These are phyloP conservation scores for Cryoendolithus antarcticus DNA, from an alignment of 2,329 filamentous ascomycete species.

Conservation along the genomic window DNA sequence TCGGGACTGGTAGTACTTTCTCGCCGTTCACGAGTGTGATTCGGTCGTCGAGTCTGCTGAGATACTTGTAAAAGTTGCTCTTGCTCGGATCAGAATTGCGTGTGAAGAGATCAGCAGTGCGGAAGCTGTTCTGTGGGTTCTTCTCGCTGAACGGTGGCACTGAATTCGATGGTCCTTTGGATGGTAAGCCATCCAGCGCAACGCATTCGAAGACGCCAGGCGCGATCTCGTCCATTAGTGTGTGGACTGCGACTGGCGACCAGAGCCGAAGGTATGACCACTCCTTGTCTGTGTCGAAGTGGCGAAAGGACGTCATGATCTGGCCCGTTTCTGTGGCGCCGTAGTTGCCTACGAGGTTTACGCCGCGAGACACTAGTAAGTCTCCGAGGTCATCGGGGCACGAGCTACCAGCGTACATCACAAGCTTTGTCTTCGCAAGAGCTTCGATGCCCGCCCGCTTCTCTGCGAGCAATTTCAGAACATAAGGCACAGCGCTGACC, in stretches of 20 bases:
- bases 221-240: slow-evolving; percentile 24
- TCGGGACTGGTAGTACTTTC: slow-evolving; percentile 36
- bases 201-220: slow-evolving; percentile 31
- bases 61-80: slow-evolving; percentile 34
- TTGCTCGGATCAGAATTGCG: slow-evolving; percentile 28
- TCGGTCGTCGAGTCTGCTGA: slow-evolving; percentile 35
- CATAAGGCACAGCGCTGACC: slow-evolving; percentile 48
- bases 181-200: slow-evolving; percentile 23
- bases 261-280: slow-evolving; percentile 46
- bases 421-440: slow-evolving; percentile 17
- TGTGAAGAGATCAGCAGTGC: slow-evolving; percentile 37
- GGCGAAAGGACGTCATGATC: slow-evolving; percentile 48
- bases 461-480: slow-evolving; percentile 51
- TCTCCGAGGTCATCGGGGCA: slow-evolving; percentile 25
- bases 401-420: slow-evolving; percentile 21
- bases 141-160: slow-evolving; percentile 22
- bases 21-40: slow-evolving; percentile 38
- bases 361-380: slow-evolving; percentile 18
- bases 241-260: slow-evolving; percentile 17
- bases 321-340: slow-evolving; percentile 48
- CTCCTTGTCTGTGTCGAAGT: slow-evolving; percentile 38
- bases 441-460: slow-evolving; percentile 35
- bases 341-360: slow-evolving; percentile 24
- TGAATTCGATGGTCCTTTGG: slow-evolving; percentile 31
- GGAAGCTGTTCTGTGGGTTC: slow-evolving; percentile 33